A percentile compares a stretch with the other conserved stretches of the same genome.
Evolutionary conservation across 2,329 filamentous ascomycete genomes (phyloP).

Genomic region (Thelonectria discophora): DNA sequence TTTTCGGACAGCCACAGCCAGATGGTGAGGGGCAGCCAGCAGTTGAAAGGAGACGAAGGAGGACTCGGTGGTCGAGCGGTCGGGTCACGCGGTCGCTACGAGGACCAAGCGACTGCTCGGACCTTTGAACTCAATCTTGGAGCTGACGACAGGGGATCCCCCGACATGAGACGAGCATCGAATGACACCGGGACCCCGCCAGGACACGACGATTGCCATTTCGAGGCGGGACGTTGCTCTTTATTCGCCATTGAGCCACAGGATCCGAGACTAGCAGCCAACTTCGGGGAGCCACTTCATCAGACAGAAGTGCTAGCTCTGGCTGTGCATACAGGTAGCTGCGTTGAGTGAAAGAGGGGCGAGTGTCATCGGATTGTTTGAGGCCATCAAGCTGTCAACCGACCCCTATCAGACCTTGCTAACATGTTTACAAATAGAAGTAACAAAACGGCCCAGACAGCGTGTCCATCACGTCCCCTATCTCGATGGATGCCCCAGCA

Average conservation of each 20-base stretch:
- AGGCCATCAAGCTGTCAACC: too few relatives aligned
- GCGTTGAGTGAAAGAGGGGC: background rate
- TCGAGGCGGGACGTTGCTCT: background rate
- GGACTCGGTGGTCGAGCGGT: too few relatives aligned
- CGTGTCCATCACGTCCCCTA: slow-evolving; percentile 14
- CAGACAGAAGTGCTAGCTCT: too few relatives aligned
- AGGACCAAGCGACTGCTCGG: background rate
- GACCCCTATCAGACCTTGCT: too few relatives aligned
- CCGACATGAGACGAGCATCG: background rate
- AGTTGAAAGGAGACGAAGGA: too few relatives aligned
- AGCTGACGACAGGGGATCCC: background rate
- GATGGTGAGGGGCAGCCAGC: too few relatives aligned
- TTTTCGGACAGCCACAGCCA: too few relatives aligned
- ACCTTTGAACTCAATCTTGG: background rate
- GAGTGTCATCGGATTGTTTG: too few relatives aligned
- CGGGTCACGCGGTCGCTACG: too few relatives aligned
- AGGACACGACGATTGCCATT: background rate
- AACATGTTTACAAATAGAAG: background rate
- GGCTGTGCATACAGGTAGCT: background rate
- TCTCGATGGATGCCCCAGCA: background rate
- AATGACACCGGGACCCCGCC: slow-evolving; percentile 1
- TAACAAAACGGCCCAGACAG: slow-evolving; percentile 20
- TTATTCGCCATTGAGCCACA: background rate
- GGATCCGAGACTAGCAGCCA: background rate
- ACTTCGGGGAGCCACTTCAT: background rate